Base-by-base conservation (phyloP, 2,329 filamentous ascomycete genomes). In the Trichoderma gracile region DNA sequence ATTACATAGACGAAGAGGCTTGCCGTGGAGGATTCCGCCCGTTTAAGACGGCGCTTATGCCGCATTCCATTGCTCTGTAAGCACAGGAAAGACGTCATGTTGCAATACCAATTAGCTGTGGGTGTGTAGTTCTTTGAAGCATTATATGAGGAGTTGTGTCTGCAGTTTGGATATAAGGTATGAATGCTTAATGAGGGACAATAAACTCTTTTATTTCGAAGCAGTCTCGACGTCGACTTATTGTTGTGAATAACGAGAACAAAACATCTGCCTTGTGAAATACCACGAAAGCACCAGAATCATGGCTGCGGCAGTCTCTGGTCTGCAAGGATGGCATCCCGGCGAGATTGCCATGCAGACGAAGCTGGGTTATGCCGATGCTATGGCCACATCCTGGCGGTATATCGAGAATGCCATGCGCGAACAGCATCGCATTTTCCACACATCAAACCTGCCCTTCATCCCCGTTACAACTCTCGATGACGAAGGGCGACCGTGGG, bases 361-460 rank as follows among this genome's bases (percentile, higher is more conserved):
- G n/a, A 57, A 64, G 38, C 12, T 64, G 15, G 62, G 62, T n/a
- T 64, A 52, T 25, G 62, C 54, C 3, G 62, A 59, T 12, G 62
- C 62, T 10, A 47, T 64, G 30, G 3, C 19, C 6, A 42, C 45
- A 19, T 38, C 46, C 42, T 64, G 55, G 46, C 54, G 45, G 15
- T 30, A 43, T 5, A 64, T 64, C 15, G 53, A 58, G 46, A 43
- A 59, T 14, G 25, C 21, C 6, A 64, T 64, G 62, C 62, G 53
- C n/a, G 62, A 64, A 46, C 62, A 64, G 19, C 62, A 64, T 46
- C 62, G 62, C 38, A 59, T 64, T 27, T 64, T 64, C 19, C 62
- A 64, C 40, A 64, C 62, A 8, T 53, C 54, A 9, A 64, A 64
- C 17, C 14, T 64, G 8, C 62, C 54, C 1, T 58, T 64, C 23